Conservation (phyloP, 345 rosid genomes). For the Rubroshorea leprosula region DNA sequence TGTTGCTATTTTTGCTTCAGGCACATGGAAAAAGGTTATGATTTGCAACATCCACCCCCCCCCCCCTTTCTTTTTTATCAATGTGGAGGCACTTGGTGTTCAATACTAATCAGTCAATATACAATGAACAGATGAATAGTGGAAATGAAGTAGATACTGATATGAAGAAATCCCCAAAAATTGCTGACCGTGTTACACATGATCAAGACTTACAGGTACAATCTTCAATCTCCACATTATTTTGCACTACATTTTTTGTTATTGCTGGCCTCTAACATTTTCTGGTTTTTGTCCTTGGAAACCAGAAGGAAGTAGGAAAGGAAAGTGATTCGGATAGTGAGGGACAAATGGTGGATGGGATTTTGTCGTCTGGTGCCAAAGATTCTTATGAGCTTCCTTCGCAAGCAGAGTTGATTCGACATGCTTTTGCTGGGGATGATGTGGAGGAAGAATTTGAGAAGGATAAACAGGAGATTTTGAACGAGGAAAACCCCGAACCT, state of each 20-base stretch:
- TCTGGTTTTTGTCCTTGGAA: not conserved
- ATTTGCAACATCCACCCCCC: too few species aligned
- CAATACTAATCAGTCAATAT: not conserved
- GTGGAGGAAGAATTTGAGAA: constrained; percentile 75
- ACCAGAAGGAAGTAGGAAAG: constrained; percentile 41
- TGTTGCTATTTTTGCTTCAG: not conserved
- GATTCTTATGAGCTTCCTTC: constrained; percentile 68
- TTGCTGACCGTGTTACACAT: not conserved
- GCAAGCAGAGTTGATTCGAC: constrained; percentile 77
- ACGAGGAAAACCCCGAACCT: constrained; percentile 72
- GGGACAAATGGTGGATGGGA: constrained; percentile 74
- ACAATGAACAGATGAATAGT: not conserved
- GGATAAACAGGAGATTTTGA: constrained; percentile 60
- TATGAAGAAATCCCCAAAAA: not conserved
- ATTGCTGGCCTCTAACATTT: not conserved
- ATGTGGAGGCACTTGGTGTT: not conserved
- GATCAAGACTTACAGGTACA: not conserved
- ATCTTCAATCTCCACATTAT: not conserved
- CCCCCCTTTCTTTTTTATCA: not conserved
- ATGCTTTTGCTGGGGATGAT: constrained; percentile 93
- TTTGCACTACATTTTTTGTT: not conserved
- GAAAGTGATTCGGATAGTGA: constrained; percentile 63
- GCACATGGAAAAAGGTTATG: not conserved
- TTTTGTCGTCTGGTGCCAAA: constrained; percentile 45
- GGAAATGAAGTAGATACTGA: not conserved